Evolutionary conservation across 192 early-diverging fungal genomes (phyloP).

Genomic region (Allomyces javanicus): DNA sequence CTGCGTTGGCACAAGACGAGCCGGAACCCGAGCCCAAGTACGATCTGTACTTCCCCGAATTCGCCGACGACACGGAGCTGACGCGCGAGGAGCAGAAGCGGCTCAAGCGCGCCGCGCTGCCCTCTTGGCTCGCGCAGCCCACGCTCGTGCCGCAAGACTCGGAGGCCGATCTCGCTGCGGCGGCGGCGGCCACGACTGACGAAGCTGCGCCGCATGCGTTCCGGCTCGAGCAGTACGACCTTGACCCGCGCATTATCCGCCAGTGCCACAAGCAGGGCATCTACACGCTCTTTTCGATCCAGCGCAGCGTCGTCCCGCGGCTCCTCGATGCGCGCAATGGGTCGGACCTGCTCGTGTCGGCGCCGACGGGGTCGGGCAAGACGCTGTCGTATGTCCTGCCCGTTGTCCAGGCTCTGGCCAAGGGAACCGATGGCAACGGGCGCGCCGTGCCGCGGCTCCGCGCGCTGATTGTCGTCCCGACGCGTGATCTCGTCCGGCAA

Average conservation of each 20-base stretch:
- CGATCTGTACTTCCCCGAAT: not conserved
- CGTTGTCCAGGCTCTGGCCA: slow-evolving; percentile 60
- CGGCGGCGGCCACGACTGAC: slow-evolving; percentile 17
- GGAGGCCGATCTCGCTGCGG: too few species aligned
- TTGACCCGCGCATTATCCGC: slow-evolving; percentile 22
- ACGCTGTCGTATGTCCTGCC: slow-evolving; percentile 90
- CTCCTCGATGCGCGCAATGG: slow-evolving; percentile 45
- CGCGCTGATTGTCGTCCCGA: slow-evolving; percentile 79
- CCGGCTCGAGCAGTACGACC: not conserved
- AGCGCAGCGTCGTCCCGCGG: slow-evolving; percentile 64
- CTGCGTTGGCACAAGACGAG: not conserved
- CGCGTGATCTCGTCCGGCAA: slow-evolving; percentile 75
- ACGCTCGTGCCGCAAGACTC: slow-evolving; percentile 39
- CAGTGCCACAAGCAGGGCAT: slow-evolving; percentile 44
- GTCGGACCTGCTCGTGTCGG: slow-evolving; percentile 77
- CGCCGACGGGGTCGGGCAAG: slow-evolving; percentile 90
- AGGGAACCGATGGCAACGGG: not conserved
- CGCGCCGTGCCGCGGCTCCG: slow-evolving; percentile 62
- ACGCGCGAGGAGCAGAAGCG: not conserved
- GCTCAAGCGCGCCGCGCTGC: slow-evolving; percentile 51
- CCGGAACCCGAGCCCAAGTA: not conserved
- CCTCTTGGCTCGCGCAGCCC: slow-evolving; percentile 73
- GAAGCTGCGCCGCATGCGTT: slow-evolving; percentile 18
- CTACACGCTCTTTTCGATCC: slow-evolving; percentile 67
- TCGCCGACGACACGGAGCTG: not conserved